Percentiles rank a stretch among this genome's conserved stretches.
Evolutionary conservation across 2,329 filamentous ascomycete species (phyloP).

Genomic region (Ilyonectria mors-panacis): DNA sequence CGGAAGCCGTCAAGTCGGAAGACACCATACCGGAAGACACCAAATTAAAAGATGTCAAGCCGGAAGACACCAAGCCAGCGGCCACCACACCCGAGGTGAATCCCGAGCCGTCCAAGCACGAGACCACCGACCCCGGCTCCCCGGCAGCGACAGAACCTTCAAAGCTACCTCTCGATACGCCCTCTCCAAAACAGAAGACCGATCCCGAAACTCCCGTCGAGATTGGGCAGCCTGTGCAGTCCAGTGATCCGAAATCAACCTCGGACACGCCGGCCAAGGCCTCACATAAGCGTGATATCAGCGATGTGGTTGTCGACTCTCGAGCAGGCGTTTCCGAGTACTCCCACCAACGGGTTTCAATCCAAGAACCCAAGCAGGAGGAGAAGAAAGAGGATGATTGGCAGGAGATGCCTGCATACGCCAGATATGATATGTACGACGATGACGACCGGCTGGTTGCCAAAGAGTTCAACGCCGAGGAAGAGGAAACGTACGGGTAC

Average conservation of each 20-base stretch:
- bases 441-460: slow-evolving; percentile 92
- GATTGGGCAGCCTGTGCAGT: slow-evolving; percentile 25
- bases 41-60: slow-evolving; percentile 27
- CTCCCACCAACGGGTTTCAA: slow-evolving; percentile 86
- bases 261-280: slow-evolving; percentile 32
- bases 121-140: slow-evolving; percentile 15
- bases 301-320: slow-evolving; percentile 53
- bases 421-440: slow-evolving; percentile 94
- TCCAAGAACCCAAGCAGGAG: slow-evolving; percentile 68
- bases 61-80: slow-evolving; percentile 17
- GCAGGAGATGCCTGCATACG: slow-evolving; percentile 96
- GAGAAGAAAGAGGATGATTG: slow-evolving; percentile 78
- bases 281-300: slow-evolving; percentile 56
- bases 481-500: slow-evolving; percentile 78
- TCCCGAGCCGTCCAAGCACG: slow-evolving; percentile 24
- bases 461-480: slow-evolving; percentile 81
- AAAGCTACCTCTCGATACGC: neutral
- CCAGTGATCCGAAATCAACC: slow-evolving; percentile 35
- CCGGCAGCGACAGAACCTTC: slow-evolving; percentile 15
- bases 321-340: slow-evolving; percentile 78
- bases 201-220: slow-evolving; percentile 27
- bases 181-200: slow-evolving; percentile 18
- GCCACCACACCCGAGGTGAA: slow-evolving; percentile 23
- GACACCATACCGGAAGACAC: neutral
- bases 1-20: neutral